Base-by-base conservation (phyloP, 2,329 filamentous ascomycete species). In the Colletotrichum navitas region DNA sequence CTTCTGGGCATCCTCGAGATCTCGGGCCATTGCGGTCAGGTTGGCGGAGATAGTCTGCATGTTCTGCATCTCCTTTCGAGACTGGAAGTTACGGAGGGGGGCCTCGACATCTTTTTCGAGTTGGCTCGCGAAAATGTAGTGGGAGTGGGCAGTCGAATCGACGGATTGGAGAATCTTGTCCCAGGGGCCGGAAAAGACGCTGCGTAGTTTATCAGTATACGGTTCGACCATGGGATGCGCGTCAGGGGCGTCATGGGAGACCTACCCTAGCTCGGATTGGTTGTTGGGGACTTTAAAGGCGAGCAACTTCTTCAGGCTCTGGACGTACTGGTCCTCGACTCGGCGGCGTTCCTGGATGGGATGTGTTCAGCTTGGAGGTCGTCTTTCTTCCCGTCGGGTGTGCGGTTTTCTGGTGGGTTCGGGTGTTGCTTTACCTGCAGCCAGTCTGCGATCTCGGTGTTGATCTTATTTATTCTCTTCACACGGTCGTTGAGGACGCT, bases 361-460 rank as follows among this genome's bases (percentile, higher is more conserved):
- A 55, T 59, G 45, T 14, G 68, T 59, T 73, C 73, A 73, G 72
- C 66, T 52, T 73, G 54, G 16, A 16, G 12, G 21, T 21, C 43
- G n/a, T 41, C 24, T 29, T 52, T 29, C 36, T 36, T 51, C 32
- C 21, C 21, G 29, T 71, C 63, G 74, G 55, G n/a, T n/a, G 39
- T 10, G 34, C 56, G 62, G 45, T 45, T 7, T 65, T 26, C 32
- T 47, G 5, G 36, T 34, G 55, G 54, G 21, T 34, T 39, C 16
- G 59, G 59, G 66, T 60, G 41, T 36, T 68, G 63, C 75, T 83
- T 82, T 90, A 97, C 95, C 91, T 95, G 93, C 74, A 99, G 88
- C 94, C 95, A 99, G 84, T 98, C 95, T 81, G 95, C 95, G 78
- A 99, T 94, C 80, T 98, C 94, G 76, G 86, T 83, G 82, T 99